A percentile compares a stretch with the other conserved stretches of the same genome.
These are phyloP conservation scores for Penicillium turbatum DNA, from an alignment of 495 filamentous ascomycete species.

Conservation along the genomic window DNA sequence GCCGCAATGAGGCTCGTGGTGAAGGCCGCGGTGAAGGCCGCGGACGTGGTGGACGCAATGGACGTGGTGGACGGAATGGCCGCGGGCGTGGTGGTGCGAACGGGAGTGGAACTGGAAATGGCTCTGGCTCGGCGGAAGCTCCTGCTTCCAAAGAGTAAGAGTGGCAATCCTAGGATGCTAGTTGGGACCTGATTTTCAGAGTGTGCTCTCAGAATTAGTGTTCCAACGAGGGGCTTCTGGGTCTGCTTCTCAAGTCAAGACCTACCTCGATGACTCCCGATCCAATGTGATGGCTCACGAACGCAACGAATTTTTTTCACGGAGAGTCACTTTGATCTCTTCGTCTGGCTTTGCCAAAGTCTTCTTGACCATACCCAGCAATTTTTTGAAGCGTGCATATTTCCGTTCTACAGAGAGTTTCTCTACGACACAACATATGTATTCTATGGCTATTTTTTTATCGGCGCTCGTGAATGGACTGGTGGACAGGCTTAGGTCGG, in stretches of 20 bases:
- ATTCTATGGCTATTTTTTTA: slow-evolving; percentile 30
- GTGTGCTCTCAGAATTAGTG: not conserved
- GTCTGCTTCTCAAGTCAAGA: slow-evolving; percentile 6
- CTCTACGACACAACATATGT: slow-evolving; percentile 22
- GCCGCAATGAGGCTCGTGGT: slow-evolving; percentile 47
- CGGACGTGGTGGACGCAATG: slow-evolving; percentile 38
- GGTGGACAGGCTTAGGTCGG: slow-evolving; percentile 7
- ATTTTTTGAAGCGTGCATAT: slow-evolving; percentile 45
- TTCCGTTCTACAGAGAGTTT: slow-evolving; percentile 25
- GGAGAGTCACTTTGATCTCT: slow-evolving; percentile 17
- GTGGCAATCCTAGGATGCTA: slow-evolving; percentile 4
- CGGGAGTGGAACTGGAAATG: slow-evolving; percentile 18
- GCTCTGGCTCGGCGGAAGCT: not conserved
- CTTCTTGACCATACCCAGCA: slow-evolving; percentile 32
- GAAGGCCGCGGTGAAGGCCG: slow-evolving; percentile 37
- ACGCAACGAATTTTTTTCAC: slow-evolving; percentile 43
- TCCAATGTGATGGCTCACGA: slow-evolving; percentile 45
- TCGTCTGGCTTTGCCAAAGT: slow-evolving; percentile 23
- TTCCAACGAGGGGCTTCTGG: slow-evolving; percentile 1
- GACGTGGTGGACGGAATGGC: slow-evolving; percentile 33
- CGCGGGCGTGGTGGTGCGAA: slow-evolving; percentile 35
- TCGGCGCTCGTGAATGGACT: slow-evolving; percentile 8
- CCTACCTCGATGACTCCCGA: slow-evolving; percentile 12
- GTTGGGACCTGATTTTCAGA: not conserved
- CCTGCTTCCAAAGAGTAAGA: slow-evolving; percentile 13